Base-by-base conservation (phyloP, 2,329 filamentous ascomycete genomes). In the Aspergillus glaucus region DNA sequence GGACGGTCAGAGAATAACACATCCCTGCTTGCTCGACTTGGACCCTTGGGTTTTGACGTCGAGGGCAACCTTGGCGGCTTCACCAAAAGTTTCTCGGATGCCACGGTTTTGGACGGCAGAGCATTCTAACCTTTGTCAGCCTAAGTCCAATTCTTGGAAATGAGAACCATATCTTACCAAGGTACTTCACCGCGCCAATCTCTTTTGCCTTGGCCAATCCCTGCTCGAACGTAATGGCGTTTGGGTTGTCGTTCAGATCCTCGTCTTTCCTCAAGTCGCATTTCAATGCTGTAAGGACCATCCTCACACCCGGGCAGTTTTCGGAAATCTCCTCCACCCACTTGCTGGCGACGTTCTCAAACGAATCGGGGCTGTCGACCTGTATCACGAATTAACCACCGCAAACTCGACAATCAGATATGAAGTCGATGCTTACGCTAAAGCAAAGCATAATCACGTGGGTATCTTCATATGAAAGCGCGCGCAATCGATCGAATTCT, bases 381-480 rank as follows among this genome's bases (percentile, higher is more conserved):
- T 81, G 52, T 55, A 53, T 51, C 30, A 6, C 9, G 45, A 24
- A 12, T 40, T 19, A 15, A 40, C 24, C 17, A 14, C 21, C 41
- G 41, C 26, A 28, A 43, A 43, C 10, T 26, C 41, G 26, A n/a
- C 12, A 30, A 15, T 7, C 3, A 6, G 6, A 26, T 15, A 10
- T 26, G 9, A 43, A 9, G 12, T 2, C 24, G 14, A 28, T 30
- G 10, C 75, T 52, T 68, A 79, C 88, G 62, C 88, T 93, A 74
- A 97, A 98, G 77, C 93, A 98, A 59, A 98, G 87, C 87, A 98
- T 96, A 62, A 98, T 95, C 41, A 94, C 84, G 66, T 98, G 93
- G 46, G 93, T 98, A 67, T 98, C 93, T 78, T 91, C 93, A 72
- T 98, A 98, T 44, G 91, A 96, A 48, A 98, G 82, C 55, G 90